Evolutionary conservation across 305 asterid species (phyloP).

Genomic region (Solanum aculeatissimum): DNA sequence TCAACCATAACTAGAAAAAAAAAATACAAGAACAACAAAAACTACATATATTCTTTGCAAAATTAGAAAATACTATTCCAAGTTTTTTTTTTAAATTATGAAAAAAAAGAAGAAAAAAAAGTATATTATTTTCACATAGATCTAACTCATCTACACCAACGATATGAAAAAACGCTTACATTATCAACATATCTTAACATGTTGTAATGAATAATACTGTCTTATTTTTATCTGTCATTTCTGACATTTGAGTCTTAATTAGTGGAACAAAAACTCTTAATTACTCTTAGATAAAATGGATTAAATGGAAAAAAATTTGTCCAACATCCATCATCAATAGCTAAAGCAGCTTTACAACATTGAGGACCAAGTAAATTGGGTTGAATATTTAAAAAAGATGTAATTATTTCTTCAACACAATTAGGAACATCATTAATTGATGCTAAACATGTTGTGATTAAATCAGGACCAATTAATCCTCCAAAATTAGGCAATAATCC

Average conservation of each 20-base stretch:
- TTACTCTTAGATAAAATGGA: neutral
- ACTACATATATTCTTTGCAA: no score
- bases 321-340: slow-evolving; percentile 23
- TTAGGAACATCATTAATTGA: slow-evolving; percentile 1
- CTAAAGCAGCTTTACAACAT: slow-evolving; percentile 20
- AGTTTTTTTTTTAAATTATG: no score
- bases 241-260: neutral
- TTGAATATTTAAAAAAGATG: slow-evolving; percentile 10
- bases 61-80: no score
- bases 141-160: neutral
- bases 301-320: slow-evolving; percentile 19
- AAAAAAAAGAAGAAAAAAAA: no score
- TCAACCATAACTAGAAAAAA: no score
- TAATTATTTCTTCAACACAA: slow-evolving; percentile 19
- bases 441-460: neutral
- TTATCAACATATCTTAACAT: neutral
- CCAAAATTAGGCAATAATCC: neutral
- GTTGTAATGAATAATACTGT: no score
- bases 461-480: neutral
- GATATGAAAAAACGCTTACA: no score
- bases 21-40: no score
- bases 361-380: slow-evolving; percentile 15
- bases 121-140: neutral
- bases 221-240: neutral
- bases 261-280: neutral